Percentiles rank a stretch among this genome's conserved stretches.
phyloP scores from a whole-genome alignment of 495 filamentous ascomycete genomes.

The Viridothelium virens region DNA sequence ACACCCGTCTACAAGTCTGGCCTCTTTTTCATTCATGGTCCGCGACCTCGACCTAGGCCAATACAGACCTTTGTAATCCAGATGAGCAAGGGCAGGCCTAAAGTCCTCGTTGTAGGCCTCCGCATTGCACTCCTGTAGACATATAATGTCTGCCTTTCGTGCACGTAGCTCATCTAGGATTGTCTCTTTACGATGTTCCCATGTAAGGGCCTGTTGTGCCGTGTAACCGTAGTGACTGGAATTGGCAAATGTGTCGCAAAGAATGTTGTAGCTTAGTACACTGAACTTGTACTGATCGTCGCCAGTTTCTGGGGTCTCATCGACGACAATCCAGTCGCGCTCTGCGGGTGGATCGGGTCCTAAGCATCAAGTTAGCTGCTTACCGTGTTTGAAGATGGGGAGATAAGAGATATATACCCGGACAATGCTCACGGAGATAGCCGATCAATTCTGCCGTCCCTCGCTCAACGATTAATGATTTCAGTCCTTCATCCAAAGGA shows the following conservation, averaged over 20 bases:
- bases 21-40: conserved; percentile 85
- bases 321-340: conserved; percentile 55
- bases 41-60: conserved; percentile 78
- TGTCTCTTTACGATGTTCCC: conserved; percentile 74
- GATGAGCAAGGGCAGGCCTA: conserved; percentile 67
- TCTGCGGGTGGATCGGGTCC: conserved; percentile 67
- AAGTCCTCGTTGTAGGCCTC: conserved; percentile 88
- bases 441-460: conserved; percentile 80
- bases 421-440: conserved; percentile 70
- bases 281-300: conserved; percentile 53
- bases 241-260: conserved; percentile 88
- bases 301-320: conserved; percentile 47
- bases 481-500: conserved; percentile 62
- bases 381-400: not conserved
- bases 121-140: conserved; percentile 84
- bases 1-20: conserved; percentile 83
- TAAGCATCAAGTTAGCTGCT: conserved; percentile 28
- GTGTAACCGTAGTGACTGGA: conserved; percentile 79
- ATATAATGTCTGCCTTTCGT: conserved; percentile 80
- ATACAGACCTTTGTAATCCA: conserved; percentile 87
- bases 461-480: conserved; percentile 69
- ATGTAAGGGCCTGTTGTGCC: conserved; percentile 64
- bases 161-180: conserved; percentile 73
- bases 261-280: conserved; percentile 84
- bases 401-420: conserved; percentile 47